Percentiles rank a stretch among this genome's conserved stretches.
Evolutionary conservation across 257 asterid genomes (phyloP).

Genomic region (Sherardia arvensis): DNA sequence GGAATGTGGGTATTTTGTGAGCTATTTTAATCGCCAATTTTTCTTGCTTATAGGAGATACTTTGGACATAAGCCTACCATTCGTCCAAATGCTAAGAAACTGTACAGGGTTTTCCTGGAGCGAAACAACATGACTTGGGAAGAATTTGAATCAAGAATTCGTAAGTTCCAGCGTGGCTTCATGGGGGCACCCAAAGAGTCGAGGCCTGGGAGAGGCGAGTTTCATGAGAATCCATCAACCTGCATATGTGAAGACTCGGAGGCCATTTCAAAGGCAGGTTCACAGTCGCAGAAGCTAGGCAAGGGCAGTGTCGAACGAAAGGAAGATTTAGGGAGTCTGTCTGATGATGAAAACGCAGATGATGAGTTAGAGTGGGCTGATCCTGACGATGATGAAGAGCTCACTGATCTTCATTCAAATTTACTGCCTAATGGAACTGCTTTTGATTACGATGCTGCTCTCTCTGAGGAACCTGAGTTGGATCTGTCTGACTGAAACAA

Average conservation of each 20-base stretch:
- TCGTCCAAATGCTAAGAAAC: constrained; percentile 88
- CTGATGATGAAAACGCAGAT: constrained; percentile 30
- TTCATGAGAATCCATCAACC: constrained; percentile 84
- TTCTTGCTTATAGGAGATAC: constrained; percentile 66
- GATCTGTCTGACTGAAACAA: constrained; percentile 59
- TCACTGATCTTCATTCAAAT: constrained; percentile 24
- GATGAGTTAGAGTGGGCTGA: constrained; percentile 77
- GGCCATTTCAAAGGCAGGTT: constrained; percentile 29
- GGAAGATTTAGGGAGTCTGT: constrained; percentile 23
- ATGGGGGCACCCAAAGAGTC: constrained; percentile 95
- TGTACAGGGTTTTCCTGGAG: constrained; percentile 50
- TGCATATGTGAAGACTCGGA: constrained; percentile 81
- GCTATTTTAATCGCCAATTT: constrained; percentile 2
- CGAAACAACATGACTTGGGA: constrained; percentile 71
- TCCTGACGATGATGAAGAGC: constrained; percentile 71
- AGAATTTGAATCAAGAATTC: constrained; percentile 49
- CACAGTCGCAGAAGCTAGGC: constrained; percentile 22
- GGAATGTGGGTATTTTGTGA: not conserved
- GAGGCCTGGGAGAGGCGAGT: constrained; percentile 88
- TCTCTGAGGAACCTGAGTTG: constrained; percentile 68
- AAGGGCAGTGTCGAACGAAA: constrained; percentile 21
- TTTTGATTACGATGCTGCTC: constrained; percentile 44
- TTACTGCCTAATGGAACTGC: constrained; percentile 39
- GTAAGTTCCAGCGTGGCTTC: constrained; percentile 63
- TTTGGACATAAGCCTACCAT: constrained; percentile 95